A percentile compares a stretch with the other conserved stretches of the same genome.
Evolutionary conservation across 257 asterid species (phyloP).

Genomic region (Nicotiana paniculata): DNA sequence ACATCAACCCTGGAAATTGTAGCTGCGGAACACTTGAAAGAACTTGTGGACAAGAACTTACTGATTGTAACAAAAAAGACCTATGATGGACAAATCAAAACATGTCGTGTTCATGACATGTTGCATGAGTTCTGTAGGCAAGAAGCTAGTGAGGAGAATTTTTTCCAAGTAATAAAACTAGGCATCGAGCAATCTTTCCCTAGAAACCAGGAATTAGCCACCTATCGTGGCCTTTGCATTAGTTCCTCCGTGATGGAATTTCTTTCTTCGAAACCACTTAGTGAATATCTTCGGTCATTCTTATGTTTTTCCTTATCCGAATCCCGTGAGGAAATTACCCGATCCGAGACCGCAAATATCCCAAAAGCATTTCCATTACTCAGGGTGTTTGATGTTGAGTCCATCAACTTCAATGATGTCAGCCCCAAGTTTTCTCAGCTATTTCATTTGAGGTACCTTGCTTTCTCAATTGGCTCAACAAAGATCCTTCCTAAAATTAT

Average conservation of each 20-base stretch:
- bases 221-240: neutral
- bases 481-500: neutral
- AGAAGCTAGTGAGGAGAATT: neutral
- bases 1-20: too few relatives aligned
- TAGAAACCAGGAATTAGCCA: too few relatives aligned
- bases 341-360: neutral
- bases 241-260: neutral
- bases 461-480: neutral
- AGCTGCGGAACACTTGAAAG: neutral
- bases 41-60: neutral
- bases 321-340: too few relatives aligned
- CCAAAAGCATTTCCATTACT: neutral
- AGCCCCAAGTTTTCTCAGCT: neutral
- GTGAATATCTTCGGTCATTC: neutral
- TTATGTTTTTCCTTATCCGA: neutral
- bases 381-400: neutral
- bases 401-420: neutral
- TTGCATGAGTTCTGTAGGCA: neutral
- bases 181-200: neutral
- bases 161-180: neutral
- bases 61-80: neutral
- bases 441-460: too few relatives aligned
- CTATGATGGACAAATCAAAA: neutral
- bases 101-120: neutral
- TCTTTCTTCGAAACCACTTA: neutral